Percentiles rank a stretch among this genome's conserved stretches.
These are phyloP conservation scores for Vinca minor DNA, from an alignment of 257 asterid species.

Conservation along the genomic window DNA sequence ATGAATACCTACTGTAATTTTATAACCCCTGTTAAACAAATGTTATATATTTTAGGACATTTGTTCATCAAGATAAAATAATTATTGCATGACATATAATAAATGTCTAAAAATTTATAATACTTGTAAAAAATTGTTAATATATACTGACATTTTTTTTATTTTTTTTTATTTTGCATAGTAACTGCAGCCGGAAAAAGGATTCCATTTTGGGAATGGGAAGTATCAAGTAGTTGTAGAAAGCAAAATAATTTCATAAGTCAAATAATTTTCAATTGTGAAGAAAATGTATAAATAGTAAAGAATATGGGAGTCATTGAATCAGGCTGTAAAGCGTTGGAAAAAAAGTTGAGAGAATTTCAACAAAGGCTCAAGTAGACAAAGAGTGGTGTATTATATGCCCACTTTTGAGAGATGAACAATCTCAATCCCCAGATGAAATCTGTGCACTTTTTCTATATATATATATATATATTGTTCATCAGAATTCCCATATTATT, in stretches of 20 bases:
- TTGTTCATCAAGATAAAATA: too few species aligned
- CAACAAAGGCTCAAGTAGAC: not conserved
- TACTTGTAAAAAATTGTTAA: too few species aligned
- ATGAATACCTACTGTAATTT: too few species aligned
- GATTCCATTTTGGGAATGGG: conserved; percentile 6
- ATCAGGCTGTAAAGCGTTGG: not conserved
- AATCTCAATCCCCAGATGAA: not conserved
- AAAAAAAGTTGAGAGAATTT: not conserved
- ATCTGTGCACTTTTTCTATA: not conserved
- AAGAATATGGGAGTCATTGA: not conserved
- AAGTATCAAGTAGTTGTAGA: not conserved
- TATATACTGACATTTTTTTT: too few species aligned
- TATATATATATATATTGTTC: too few species aligned
- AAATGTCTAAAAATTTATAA: too few species aligned
- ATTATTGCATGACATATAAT: too few species aligned
- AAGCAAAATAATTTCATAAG: not conserved
- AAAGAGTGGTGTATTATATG: not conserved
- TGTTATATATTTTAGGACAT: too few species aligned
- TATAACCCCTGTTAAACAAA: too few species aligned
- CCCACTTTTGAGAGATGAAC: not conserved
- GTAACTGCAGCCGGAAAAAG: too few species aligned
- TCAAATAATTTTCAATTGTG: not conserved
- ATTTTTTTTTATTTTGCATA: too few species aligned
- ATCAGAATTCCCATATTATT: too few species aligned
- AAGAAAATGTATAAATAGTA: not conserved